Evolutionary conservation across 139 green algal genomes (phyloP), one percentile per base, ranked within the genome.

Genomic region (Closterium sp.): DNA sequence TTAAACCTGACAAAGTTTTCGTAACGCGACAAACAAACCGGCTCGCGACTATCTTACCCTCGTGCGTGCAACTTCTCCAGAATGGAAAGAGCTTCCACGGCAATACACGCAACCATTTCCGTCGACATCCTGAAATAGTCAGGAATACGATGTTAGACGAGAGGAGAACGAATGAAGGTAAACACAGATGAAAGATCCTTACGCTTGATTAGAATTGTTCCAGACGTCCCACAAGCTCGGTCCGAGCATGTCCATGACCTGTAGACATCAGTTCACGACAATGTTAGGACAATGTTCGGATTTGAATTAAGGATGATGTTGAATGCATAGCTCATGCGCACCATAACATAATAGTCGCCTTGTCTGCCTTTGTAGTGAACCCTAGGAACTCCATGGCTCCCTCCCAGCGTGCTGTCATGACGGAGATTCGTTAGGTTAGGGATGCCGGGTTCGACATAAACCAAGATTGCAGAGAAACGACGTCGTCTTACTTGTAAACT

Each of bases 91-190:
- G 98, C 96, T 95, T 99, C 98, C 19, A 99, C 95, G 23, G 98
- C 98, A 33, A 99, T 99, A 95, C 98, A 99, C 1, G 98, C 97
- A 21, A 99, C 98, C 98, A 99, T 99, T 94, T 99, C 98, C 95
- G 98, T 97, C 4, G 95, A 97, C 98, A 99, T 99, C 10, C 88
- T 94, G 93, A 31, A 87, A 87, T 76, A 16, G 55, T 76, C 55
- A 19, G 25, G 23, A 12, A 19, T 19, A 76, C 55, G 55, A 76
- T 76, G 55, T 76, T 28, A 76, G 55, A 76, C 10, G 16, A 76
- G 55, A 16, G 23, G 25, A 23, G 21, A 86, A 28, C 3, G 85
- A 32, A 88, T 64, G 31, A 36, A 66, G 33, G 33, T 76, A 38
- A 35, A 55, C 3, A 30, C 5, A 84, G 9, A 86, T 21, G 12